Base-by-base conservation (phyloP, 192 early-diverging fungal genomes). In the Linnemannia zychae region DNA sequence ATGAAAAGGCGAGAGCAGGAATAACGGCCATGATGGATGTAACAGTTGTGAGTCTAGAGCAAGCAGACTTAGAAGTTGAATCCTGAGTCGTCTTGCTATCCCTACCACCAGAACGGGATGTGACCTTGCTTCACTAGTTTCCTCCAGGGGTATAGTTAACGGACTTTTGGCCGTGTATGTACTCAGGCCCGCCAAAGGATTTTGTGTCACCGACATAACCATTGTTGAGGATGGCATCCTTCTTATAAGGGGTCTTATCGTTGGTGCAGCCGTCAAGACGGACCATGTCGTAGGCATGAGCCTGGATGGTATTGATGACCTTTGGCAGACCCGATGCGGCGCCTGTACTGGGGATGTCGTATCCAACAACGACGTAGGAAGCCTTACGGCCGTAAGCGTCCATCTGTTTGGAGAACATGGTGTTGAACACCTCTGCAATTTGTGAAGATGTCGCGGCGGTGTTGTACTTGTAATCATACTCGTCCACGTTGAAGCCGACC, bases 281-380 rank as follows among this genome's bases (percentile, higher is more conserved):
- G 16, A 89, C 88, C 88, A 89, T 89, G 50, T 83, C 87, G 48
- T 89, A 89, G 22, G 82, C 88, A 20, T 85, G 68, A 1, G 87
- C 74, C 63, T 89, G 73, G 60, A 89, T 89, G 18, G 76, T 63
- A 18, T 77, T 81, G 44, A 89, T 63, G 38, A 87, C 76, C 75
- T 87, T 83, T 34, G 84, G 81, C n/a, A 89, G 66, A 15, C 87
- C 88, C 15, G 82, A 79, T 46, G 77, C 83, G 3, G 87, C 84
- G 2, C 88, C 88, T 20, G 88, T 89, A 44, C 75, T 74, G 52
- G 88, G 88, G 69, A 89, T 84, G 76, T 89, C 88, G 40, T 89
- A 89, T 38, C 87, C 87, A 15, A 84, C 77, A 16, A 83, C 80
- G 34, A 89, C 78, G 50, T 86, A 89, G 28, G 82, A 81, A 16